Evolutionary conservation across 305 asterid genomes (phyloP).

Genomic region (Fraxinus platypoda): DNA sequence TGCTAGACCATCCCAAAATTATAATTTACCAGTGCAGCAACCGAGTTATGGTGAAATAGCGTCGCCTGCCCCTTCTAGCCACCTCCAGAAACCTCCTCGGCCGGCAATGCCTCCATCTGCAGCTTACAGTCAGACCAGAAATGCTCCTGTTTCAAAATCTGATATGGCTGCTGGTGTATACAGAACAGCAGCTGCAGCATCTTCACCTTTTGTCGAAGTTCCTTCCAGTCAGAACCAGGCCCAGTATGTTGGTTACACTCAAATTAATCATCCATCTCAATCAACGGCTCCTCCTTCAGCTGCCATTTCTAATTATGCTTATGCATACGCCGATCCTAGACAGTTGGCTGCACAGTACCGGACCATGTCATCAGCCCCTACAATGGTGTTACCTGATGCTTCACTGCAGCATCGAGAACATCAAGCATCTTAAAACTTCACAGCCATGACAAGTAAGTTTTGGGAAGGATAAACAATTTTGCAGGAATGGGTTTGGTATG

Average conservation of each 20-base stretch:
- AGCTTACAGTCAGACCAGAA: constrained; percentile 42
- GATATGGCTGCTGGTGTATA: constrained; percentile 60
- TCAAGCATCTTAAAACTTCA: constrained; percentile 51
- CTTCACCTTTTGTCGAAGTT: constrained; percentile 55
- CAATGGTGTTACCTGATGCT: constrained; percentile 40
- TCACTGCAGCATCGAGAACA: constrained; percentile 55
- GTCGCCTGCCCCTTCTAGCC: constrained; percentile 41
- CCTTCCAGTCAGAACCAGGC: constrained; percentile 50
- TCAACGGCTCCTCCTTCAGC: constrained; percentile 58
- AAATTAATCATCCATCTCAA: constrained; percentile 74
- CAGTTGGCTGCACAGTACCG: constrained; percentile 72
- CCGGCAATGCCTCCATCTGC: constrained; percentile 33
- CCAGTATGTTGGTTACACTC: constrained; percentile 70
- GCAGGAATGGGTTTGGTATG: constrained; percentile 57
- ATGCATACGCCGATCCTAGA: constrained; percentile 68
- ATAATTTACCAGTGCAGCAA: constrained; percentile 64
- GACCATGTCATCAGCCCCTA: constrained; percentile 54
- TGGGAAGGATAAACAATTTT: constrained; percentile 66
- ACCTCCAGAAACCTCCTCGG: constrained; percentile 52
- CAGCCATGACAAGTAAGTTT: constrained; percentile 60
- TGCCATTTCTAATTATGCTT: constrained; percentile 47
- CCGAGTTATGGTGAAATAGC: constrained; percentile 48
- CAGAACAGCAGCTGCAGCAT: constrained; percentile 44
- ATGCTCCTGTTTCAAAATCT: constrained; percentile 47
- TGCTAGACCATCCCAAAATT: constrained; percentile 59